phyloP scores from a whole-genome alignment of 208 protist genomes.

The Trypanosoma theileri region DNA sequence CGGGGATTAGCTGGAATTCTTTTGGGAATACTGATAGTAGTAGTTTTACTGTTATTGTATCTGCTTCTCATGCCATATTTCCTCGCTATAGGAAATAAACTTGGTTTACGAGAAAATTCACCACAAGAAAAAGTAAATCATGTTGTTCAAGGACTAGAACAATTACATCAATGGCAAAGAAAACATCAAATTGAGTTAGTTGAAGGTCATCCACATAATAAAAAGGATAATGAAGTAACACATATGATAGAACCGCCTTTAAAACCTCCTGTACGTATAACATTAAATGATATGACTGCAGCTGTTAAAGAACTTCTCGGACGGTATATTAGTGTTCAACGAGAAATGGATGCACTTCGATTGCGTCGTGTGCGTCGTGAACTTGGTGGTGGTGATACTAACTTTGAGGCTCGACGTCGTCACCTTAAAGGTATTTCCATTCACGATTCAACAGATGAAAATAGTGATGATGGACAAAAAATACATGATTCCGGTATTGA shows the following conservation, averaged over 20 bases:
- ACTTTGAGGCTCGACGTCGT: not conserved
- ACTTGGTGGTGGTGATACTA: conserved; percentile 10
- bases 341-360: conserved; percentile 47
- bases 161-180: conserved; percentile 21
- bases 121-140: conserved; percentile 11
- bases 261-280: conserved; percentile 7
- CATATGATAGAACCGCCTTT: not conserved
- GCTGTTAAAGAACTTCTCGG: conserved; percentile 46
- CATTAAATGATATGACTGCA: conserved; percentile 32
- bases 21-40: not conserved
- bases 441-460: not conserved
- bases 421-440: not conserved
- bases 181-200: not conserved
- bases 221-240: not conserved
- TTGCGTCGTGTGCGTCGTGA: conserved; percentile 38
- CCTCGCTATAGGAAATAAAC: too few species aligned
- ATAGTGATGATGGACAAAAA: not conserved
- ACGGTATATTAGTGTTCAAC: conserved; percentile 56
- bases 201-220: not conserved
- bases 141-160: conserved; percentile 17
- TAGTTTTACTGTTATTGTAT: not conserved
- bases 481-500: not conserved
- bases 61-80: not conserved
- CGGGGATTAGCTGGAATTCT: not conserved
- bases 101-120: not conserved